A percentile compares a stretch with the other conserved stretches of the same genome.
phyloP scores from a whole-genome alignment of 192 early-diverging fungal genomes.

The Cetraspora pellucida region DNA sequence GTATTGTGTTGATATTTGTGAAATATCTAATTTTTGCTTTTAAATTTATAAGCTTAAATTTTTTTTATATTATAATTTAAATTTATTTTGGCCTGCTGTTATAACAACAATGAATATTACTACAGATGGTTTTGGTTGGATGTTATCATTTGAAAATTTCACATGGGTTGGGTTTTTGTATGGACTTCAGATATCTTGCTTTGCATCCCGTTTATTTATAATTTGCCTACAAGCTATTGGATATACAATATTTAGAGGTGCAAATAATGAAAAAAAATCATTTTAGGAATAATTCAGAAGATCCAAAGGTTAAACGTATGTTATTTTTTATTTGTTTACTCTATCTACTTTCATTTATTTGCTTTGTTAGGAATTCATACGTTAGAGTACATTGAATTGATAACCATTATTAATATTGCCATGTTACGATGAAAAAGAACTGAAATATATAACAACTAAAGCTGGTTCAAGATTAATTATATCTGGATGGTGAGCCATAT shows the following conservation, averaged over 20 bases:
- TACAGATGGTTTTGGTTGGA: conserved; percentile 95
- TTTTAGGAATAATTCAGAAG: conserved; percentile 73
- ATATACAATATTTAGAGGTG: conserved; percentile 83
- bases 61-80: background rate
- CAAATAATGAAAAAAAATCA: conserved; percentile 91
- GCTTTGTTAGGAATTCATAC: background rate
- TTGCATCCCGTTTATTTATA: conserved; percentile 63
- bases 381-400: background rate
- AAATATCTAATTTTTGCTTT: too few relatives aligned
- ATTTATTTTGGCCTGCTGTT: conserved; percentile 63
- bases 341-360: background rate
- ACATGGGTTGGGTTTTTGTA: conserved; percentile 94
- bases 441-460: conserved; percentile 86
- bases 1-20: conserved; percentile 91
- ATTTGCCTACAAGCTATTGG: conserved; percentile 65
- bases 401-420: background rate
- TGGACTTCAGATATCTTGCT: conserved; percentile 83
- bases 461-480: conserved; percentile 79
- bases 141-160: conserved; percentile 78
- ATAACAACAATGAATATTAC: conserved; percentile 98
- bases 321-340: background rate
- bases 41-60: conserved; percentile 55
- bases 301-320: conserved; percentile 56
- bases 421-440: conserved; percentile 44
- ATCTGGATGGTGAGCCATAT: conserved; percentile 96